Conservation (phyloP, 1,139 yeast genomes). For the Debaryomycetaceae sp. region DNA sequence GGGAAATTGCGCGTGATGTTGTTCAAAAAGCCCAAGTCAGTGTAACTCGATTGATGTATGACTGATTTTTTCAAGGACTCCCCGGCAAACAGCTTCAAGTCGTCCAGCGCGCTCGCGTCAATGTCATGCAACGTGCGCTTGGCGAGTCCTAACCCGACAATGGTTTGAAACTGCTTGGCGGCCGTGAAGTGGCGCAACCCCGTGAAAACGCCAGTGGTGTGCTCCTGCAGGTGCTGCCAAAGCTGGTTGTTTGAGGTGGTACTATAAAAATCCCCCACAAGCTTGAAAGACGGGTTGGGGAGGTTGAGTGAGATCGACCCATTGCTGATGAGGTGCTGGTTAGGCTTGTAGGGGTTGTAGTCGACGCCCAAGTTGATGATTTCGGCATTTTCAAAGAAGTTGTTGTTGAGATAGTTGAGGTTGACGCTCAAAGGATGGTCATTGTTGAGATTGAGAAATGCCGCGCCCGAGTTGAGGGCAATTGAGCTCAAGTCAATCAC, state of each 20-base stretch:
- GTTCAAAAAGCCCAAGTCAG: constrained; percentile 21
- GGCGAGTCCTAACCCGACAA: constrained; percentile 39
- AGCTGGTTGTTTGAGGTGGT: constrained; percentile 35
- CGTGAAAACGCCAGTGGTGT: constrained; percentile 35
- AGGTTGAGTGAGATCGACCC: constrained; percentile 33
- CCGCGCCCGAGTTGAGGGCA: constrained; percentile 33
- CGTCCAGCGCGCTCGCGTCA: constrained; percentile 36
- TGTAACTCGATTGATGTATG: constrained; percentile 22
- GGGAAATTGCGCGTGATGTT: constrained; percentile 28
- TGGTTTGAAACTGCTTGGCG: constrained; percentile 16
- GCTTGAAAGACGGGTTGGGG: constrained; percentile 38
- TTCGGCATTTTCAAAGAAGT: constrained; percentile 43
- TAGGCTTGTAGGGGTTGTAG: constrained; percentile 45
- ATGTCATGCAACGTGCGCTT: constrained; percentile 41
- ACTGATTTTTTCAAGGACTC: constrained; percentile 36
- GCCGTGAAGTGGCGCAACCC: constrained; percentile 35
- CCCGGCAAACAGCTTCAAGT: constrained; percentile 26
- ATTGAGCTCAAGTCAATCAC: constrained; percentile 31
- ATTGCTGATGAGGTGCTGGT: constrained; percentile 35
- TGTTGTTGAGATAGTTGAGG: constrained; percentile 39
- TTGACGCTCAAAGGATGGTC: constrained; percentile 38
- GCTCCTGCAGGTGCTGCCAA: constrained; percentile 36
- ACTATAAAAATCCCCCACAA: constrained; percentile 32
- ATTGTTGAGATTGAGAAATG: constrained; percentile 33
- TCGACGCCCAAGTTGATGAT: constrained; percentile 36